phyloP scores from a whole-genome alignment of 768 basidiomycete species.

The Cystofilobasidium ferigula region DNA sequence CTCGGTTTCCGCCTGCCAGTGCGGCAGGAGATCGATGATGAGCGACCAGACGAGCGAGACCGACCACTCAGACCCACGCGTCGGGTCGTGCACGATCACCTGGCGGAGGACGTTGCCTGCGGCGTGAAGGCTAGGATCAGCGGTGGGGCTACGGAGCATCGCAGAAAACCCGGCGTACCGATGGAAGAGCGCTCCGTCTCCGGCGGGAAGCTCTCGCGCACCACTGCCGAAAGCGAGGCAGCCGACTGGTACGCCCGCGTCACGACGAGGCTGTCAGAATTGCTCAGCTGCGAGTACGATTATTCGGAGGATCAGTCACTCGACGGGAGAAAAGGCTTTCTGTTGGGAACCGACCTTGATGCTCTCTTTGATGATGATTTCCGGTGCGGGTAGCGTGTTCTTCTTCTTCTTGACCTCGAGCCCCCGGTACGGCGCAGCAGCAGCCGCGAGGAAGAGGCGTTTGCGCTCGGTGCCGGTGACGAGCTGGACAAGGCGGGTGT shows the following conservation, averaged over 20 bases:
- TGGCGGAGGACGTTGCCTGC: slow-evolving; percentile 61
- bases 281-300: slow-evolving; percentile 12
- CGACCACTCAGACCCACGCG: slow-evolving; percentile 57
- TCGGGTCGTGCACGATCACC: slow-evolving; percentile 52
- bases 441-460: slow-evolving; percentile 67
- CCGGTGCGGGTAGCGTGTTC: slow-evolving; percentile 49
- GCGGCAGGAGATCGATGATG: slow-evolving; percentile 54
- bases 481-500: slow-evolving; percentile 47
- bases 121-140: slow-evolving; percentile 3
- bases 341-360: slow-evolving; percentile 48
- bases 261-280: slow-evolving; percentile 39
- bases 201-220: slow-evolving; percentile 32
- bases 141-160: not conserved
- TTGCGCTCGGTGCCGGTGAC: slow-evolving; percentile 33
- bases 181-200: slow-evolving; percentile 50
- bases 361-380: slow-evolving; percentile 66
- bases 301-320: not conserved
- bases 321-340: not conserved
- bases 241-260: slow-evolving; percentile 55
- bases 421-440: slow-evolving; percentile 58
- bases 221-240: slow-evolving; percentile 7
- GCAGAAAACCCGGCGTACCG: slow-evolving; percentile 41
- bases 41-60: slow-evolving; percentile 63
- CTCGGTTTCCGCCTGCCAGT: slow-evolving; percentile 41
- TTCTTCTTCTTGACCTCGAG: slow-evolving; percentile 56